These are phyloP conservation scores for Flaveria sonorensis DNA, from an alignment of 129 eudicot genomes.

Conservation along the genomic window DNA sequence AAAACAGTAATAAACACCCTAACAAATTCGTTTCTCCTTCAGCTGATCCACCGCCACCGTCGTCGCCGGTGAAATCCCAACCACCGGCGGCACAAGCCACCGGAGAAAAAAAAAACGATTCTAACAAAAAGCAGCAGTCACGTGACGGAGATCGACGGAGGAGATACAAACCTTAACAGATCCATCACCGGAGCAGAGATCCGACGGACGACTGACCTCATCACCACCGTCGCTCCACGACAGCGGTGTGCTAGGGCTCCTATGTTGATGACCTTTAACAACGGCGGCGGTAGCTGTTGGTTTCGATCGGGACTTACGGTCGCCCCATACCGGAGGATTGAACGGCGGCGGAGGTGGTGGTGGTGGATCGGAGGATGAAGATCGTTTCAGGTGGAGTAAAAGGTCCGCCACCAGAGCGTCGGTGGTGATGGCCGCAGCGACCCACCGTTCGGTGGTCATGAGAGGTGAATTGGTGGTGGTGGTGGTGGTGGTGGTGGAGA, in stretches of 20 bases:
- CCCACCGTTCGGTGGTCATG: constrained; percentile 48
- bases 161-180: constrained; percentile 54
- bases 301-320: constrained; percentile 52
- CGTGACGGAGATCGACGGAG: too few relatives aligned
- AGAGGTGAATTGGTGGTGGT: not conserved
- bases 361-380: constrained; percentile 10
- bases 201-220: constrained; percentile 30
- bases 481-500: constrained; percentile 5
- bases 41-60: not conserved
- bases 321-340: constrained; percentile 49
- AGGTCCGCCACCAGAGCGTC: constrained; percentile 49
- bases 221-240: constrained; percentile 45
- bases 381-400: constrained; percentile 44
- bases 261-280: constrained; percentile 26
- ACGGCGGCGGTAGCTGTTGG: not conserved
- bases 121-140: not conserved
- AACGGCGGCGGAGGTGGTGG: not conserved
- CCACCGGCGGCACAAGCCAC: not conserved
- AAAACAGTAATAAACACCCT: not conserved
- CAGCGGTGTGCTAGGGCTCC: constrained; percentile 62
- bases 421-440: constrained; percentile 38
- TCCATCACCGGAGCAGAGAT: constrained; percentile 43
- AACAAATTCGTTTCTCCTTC: not conserved
- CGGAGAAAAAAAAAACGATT: not conserved
- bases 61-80: not conserved